phyloP scores from a whole-genome alignment of 129 eudicot species.

The Daucus carota region DNA sequence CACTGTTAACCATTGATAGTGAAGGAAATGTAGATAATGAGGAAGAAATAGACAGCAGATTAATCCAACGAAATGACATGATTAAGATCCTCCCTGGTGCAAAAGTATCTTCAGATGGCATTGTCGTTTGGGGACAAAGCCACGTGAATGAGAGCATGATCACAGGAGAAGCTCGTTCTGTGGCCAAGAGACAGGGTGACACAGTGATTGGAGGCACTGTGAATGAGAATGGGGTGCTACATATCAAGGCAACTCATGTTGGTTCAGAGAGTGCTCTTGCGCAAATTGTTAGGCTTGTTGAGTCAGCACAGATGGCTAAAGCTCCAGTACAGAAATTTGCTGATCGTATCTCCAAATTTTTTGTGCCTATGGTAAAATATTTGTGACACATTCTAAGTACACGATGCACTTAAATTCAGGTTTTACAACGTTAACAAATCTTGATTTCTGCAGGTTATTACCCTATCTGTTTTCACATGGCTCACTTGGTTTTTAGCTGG shows the following conservation, averaged over 20 bases:
- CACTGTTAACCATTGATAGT: constrained; percentile 43
- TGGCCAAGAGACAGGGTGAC: constrained; percentile 78
- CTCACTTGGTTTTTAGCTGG: constrained; percentile 72
- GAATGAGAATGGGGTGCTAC: constrained; percentile 86
- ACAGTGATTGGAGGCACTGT: constrained; percentile 90
- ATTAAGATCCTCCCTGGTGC: constrained; percentile 89
- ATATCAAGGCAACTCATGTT: constrained; percentile 73
- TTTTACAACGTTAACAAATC: background rate
- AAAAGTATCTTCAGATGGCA: constrained; percentile 87
- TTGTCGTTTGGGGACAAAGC: constrained; percentile 93
- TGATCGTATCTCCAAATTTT: constrained; percentile 79
- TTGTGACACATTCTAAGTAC: background rate
- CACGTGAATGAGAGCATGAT: constrained; percentile 97
- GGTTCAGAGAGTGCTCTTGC: constrained; percentile 97
- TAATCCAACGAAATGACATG: constrained; percentile 80
- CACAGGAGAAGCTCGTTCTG: constrained; percentile 93
- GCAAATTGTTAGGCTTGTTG: constrained; percentile 89
- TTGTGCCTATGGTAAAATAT: constrained; percentile 77
- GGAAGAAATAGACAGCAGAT: constrained; percentile 71
- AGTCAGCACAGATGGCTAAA: constrained; percentile 97
- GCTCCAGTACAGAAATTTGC: constrained; percentile 97
- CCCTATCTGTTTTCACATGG: constrained; percentile 55
- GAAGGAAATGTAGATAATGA: constrained; percentile 61
- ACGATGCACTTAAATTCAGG: background rate
- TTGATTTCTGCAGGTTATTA: constrained; percentile 55